phyloP scores from a whole-genome alignment of 164 flowering plant species.

The Berberis vulgaris region DNA sequence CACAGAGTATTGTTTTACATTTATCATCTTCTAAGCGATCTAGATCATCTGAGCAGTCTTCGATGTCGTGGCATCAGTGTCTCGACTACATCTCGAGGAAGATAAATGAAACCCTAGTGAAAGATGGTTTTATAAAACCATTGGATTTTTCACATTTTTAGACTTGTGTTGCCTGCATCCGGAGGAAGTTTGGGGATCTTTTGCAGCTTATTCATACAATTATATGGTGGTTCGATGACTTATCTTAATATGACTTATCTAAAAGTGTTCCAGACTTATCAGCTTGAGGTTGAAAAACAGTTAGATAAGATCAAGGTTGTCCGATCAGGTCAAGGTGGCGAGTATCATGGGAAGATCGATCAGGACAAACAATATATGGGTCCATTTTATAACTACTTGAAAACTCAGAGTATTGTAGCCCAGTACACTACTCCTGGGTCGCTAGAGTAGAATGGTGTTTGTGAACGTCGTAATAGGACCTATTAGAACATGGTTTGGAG shows the following conservation, averaged over 20 bases:
- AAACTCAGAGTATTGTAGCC: neutral
- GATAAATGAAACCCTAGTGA: neutral
- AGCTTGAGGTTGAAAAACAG: conserved; percentile 4
- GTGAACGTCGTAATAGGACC: neutral
- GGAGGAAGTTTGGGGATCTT: neutral
- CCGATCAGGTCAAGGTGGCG: conserved; percentile 4
- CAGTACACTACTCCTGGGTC: conserved; percentile 2
- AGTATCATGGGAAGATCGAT: conserved; percentile 1
- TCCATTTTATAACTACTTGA: neutral
- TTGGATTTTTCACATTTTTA: neutral
- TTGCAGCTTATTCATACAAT: neutral
- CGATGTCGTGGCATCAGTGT: neutral
- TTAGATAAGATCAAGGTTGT: conserved; percentile 1
- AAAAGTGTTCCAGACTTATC: neutral
- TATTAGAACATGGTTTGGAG: neutral
- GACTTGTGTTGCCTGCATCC: neutral
- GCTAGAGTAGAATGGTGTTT: neutral
- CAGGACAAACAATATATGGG: neutral
- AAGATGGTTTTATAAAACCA: neutral
- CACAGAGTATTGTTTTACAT: no score
- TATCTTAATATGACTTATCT: neutral
- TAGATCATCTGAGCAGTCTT: neutral
- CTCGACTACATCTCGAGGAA: neutral
- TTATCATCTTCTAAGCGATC: neutral
- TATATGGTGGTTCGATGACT: neutral